Base-by-base conservation (phyloP, 495 filamentous ascomycete species). In the Apiosordaria backusii region DNA sequence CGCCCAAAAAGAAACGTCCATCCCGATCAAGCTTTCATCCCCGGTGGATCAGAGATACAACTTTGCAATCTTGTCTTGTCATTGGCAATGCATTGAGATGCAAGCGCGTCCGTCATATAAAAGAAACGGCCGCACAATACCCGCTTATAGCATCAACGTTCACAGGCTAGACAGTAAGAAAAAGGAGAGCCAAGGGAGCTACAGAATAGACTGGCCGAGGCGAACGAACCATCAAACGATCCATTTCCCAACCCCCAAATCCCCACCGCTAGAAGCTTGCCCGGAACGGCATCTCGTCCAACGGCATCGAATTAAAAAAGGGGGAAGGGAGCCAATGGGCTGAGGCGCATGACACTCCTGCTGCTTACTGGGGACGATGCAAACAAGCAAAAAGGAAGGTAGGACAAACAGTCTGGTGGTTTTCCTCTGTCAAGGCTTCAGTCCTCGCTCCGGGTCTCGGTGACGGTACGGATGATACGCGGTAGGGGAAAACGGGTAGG, bases 11-110 rank as follows among this genome's bases (percentile, higher is more conserved):
- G 35, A 45, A 45, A 45, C 5, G 6, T 45, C 35, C 6, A 7
- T 45, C 35, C 35, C 35, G 35, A 45, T 9, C 35, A 45, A 55
- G 22, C 52, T 23, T 55, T n/a, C 52, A 55, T 45, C 16, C 10
- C 3, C 35, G 35, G 35, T 45, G 35, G 35, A 45, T 7, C 5
- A 45, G 35, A 24, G 61, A 71, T 73, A 65, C 68, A 59, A 71
- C 71, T 59, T 52, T 69, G 68, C 67, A 73, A 73, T 73, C 67
- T 73, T 59, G 50, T 73, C 67, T 73, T 59, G 50, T 66, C 64
- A 69, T 66, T 69, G 64, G 63, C 27, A 58, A 24, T 55, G 52
- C 52, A 23, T 40, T 23, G 25, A 61, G n/a, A 40, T 25, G 13
- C 55, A 59, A 23, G 23, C 26, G 57, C 9, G 7, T 4, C 16